Evolutionary conservation across 768 basidiomycete species (phyloP), one percentile per base, ranked within the genome.

Genomic region (Solioccasus polychromus): DNA sequence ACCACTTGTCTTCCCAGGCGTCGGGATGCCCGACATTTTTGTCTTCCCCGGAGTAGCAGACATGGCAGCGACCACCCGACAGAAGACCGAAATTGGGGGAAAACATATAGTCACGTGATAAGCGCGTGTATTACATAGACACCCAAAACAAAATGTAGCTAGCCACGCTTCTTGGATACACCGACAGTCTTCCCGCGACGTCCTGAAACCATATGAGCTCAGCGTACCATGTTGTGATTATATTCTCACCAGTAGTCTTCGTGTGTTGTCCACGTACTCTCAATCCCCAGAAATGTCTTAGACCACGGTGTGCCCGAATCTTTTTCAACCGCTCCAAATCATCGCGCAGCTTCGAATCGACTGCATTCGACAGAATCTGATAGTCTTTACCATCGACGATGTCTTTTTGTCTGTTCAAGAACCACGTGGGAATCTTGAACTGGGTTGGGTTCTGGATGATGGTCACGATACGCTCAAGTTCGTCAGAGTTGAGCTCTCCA

Each of bases 381-480:
- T 80, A 83, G 75, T 93, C 85, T 74, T 97, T 98, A 68, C 96
- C 96, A 57, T 98, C 96, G 52, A 91, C 82, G 43, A 96, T 92
- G 66, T 98, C 95, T 70, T 91, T 91, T 70, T 98, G 96, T 72
- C 96, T 91, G 82, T 98, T 99, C 69, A 98, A 71, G 82, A 99
- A 98, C 95, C 95, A 99, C 32, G 83, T 80, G 15, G 96, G 96
- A 68, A 99, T 96, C 79, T 99, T 99, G 85, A 95, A 99, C 70
- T 98, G 95, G 7, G 88, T 88, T 24, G 96, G 96, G 75, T 94
- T 97, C 76, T 98, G 96, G 69, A 99, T 95, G 71, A 99, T 98
- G 48, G 90, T 98, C 56, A 99, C 96, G 56, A 99, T 80, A 47
- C 96, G 92, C 75, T 99, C 96, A 43, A 99, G 85, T 72, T 99